Evolutionary conservation across 2,329 filamentous ascomycete species (phyloP), one percentile per base, ranked within the genome.

Genomic region (Alternaria infectoria): DNA sequence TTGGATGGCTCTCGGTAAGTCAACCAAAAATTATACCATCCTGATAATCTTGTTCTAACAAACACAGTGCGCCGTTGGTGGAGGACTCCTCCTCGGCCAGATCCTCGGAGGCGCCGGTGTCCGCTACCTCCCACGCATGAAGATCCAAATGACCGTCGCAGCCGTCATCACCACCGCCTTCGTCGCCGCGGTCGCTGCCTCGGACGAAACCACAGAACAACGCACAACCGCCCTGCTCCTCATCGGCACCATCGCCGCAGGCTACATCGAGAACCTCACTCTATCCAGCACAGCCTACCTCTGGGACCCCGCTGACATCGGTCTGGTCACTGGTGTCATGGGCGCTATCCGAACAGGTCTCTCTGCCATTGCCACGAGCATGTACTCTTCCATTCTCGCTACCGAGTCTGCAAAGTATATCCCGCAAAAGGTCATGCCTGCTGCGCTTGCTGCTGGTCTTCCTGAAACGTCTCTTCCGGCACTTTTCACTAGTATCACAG

Each of bases 181-280:
- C 55, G 67, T 76, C 44, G 72, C 65, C n/a, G 71, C 71, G 12
- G 36, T 74, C 49, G 70, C 74, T 6, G 57, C 72, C 11, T 72
- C 69, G 9, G 68, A 61, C 13, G 50, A 68, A 8, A 56, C 26
- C 45, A 74, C 69, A 6, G 59, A 69, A 54, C 57, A 64, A 12
- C 67, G 61, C 25, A 74, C 70, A 11, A 70, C 72, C 7, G 65
- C 65, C 4, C 56, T 74, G 13, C 56, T 74, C 13, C 63, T 76
- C 46, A 66, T 77, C 43, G 75, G 73, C 30, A 69, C 73, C 9
- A 68, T 71, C 17, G 69, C 68, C 9, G 74, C 72, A 21, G 72
- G 74, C 12, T 77, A 75, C 60, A 66, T 78, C n/a, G 75, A 78
- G 65, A 76, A 76, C 49, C 68, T 76, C 21, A 72, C 73, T 9